Evolutionary conservation across 306 rosid species (phyloP).

Genomic region (Quercus agrifolia): DNA sequence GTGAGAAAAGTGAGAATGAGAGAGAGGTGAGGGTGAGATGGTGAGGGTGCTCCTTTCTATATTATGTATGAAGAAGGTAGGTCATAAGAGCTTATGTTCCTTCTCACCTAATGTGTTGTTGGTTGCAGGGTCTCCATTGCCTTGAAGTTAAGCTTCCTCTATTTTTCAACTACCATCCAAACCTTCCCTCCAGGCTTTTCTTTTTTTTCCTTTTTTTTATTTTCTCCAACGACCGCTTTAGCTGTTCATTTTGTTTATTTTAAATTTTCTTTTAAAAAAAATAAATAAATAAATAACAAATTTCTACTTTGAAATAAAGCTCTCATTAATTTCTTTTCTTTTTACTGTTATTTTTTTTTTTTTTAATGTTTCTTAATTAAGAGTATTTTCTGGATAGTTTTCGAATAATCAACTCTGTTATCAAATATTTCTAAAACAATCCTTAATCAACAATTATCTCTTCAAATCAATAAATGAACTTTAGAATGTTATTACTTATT

Average conservation of each 20-base stretch:
- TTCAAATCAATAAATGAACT: too few species aligned
- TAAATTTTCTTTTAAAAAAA: not conserved
- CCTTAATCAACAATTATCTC: too few species aligned
- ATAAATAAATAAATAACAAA: too few species aligned
- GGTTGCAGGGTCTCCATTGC: slow-evolving; percentile 92
- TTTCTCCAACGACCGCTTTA: slow-evolving; percentile 23
- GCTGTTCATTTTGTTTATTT: not conserved
- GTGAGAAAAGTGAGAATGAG: not conserved
- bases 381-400: too few species aligned
- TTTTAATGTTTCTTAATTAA: too few species aligned
- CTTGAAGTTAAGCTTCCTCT: slow-evolving; percentile 83
- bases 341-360: too few species aligned
- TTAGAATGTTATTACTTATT: too few species aligned
- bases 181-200: not conserved
- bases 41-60: slow-evolving; percentile 4
- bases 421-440: too few species aligned
- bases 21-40: slow-evolving; percentile 13
- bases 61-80: slow-evolving; percentile 22
- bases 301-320: not conserved
- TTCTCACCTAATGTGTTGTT: slow-evolving; percentile 42
- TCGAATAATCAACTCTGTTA: too few species aligned
- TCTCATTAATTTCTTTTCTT: not conserved
- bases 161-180: slow-evolving; percentile 42
- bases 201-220: too few species aligned
- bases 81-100: slow-evolving; percentile 9